Evolutionary conservation across 2,329 filamentous ascomycete genomes (phyloP), one percentile per base, ranked within the genome.

Genomic region (Clarireedia hainanense): DNA sequence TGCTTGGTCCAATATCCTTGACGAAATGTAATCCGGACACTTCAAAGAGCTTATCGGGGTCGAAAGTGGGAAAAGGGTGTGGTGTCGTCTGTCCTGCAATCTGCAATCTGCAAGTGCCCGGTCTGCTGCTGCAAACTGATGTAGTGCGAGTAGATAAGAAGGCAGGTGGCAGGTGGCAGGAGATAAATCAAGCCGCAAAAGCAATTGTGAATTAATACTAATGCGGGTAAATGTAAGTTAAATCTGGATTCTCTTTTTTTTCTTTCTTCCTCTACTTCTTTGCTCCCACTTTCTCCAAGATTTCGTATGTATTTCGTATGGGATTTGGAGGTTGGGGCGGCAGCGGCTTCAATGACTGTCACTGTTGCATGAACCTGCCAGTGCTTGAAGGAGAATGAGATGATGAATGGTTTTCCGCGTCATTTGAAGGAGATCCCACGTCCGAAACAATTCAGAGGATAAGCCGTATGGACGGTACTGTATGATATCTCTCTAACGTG

Each of bases 301-400:
- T 10, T 24, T 50, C 6, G 20, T 24, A 40, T 2, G 48, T 26
- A 30, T 23, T 39, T 27, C 39, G 20, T 40, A 15, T 27, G 15
- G 23, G n/a, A 17, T 26, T 12, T 2, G 30, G 46, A 30, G 14
- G 27, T 27, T n/a, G 15, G 26, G 17, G 9, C n/a, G 23, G 20
- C 20, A 46, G 42, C 47, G 49, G 30, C 37, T 52, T 65, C 62
- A 65, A 49, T 60, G 62, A 47, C 59, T 65, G 43, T 64, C 61
- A 34, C 52, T 34, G 56, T 58, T 61, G 53, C 61, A 60, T 36
- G 60, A 57, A 30, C 64, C 62, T 45, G 65, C 65, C 39, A 67
- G 59, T 54, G 63, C 65, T 61, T 63, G 65, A 60, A 68, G 60
- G 47, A 68, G 63, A 51, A 68, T 60, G 50, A 68, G 64, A 56